Evolutionary conservation across 2,329 filamentous ascomycete species (phyloP), one percentile per base, ranked within the genome.

Genomic region (Thermothelomyces thermophilus): DNA sequence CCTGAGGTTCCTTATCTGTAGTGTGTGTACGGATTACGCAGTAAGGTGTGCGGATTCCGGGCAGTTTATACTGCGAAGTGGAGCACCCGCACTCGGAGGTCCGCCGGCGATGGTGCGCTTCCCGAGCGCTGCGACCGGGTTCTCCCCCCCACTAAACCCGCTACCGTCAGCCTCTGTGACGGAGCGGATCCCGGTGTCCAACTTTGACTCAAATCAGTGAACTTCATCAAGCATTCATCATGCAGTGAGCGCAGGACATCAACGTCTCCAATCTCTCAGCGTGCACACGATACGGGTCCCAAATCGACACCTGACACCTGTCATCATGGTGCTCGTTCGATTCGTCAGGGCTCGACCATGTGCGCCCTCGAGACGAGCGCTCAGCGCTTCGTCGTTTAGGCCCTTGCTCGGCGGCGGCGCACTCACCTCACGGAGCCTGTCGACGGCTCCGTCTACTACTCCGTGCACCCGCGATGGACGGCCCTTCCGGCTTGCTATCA

Each of bases 401-500:
- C n/a, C n/a, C n/a, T n/a, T n/a, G n/a, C n/a, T n/a, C n/a, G n/a
- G n/a, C n/a, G n/a, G n/a, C 26, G 3, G 17, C 10, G n/a, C 40
- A 28, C 6, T 36, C 13, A 10, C 22, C 10, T 41, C 24, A n/a
- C 50, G 41, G 26, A 33, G 19, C 5, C 13, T 41, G n/a, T 50
- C 54, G 2, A 50, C 60, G 35, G 30, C 50, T 10, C 44, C 48
- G 19, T 34, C 46, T 20, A 26, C 24, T 26, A 5, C 5, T 26
- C 24, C 24, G 33, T 35, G 7, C 13, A 35, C 52, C 39, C 56
- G 58, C 57, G 41, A 62, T 64, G 48, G 71, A 51, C 69, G 74
- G 41, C 79, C 81, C 2, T 82, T 91, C 61, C 86, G 88, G 42
- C 76, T 97, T 67, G 93, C 91, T 52, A 79, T 97, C 55, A 80